Conservation (phyloP, 1,139 yeast genomes). For the Pichia sp. region DNA sequence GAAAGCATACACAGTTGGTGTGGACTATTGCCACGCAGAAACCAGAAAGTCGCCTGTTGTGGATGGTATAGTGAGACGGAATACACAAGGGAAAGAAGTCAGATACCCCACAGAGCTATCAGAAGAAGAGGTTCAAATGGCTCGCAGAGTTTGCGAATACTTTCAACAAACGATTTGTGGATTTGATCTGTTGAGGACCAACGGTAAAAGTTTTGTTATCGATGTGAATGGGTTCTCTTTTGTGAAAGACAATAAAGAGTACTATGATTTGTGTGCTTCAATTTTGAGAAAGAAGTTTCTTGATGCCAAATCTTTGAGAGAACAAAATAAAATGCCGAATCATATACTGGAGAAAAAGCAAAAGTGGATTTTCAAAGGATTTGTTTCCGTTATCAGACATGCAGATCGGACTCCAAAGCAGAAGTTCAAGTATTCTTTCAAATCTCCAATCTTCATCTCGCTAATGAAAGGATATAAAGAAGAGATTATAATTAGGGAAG, state of each 20-base stretch:
- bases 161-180: slow-evolving; percentile 98
- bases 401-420: slow-evolving; percentile 99
- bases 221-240: slow-evolving; percentile 98
- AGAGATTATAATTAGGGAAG: slow-evolving; percentile 91
- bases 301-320: slow-evolving; percentile 44
- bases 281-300: slow-evolving; percentile 73
- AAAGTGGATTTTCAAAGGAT: slow-evolving; percentile 95
- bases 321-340: slow-evolving; percentile 13
- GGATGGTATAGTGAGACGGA: slow-evolving; percentile 95
- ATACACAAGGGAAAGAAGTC: slow-evolving; percentile 96
- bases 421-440: slow-evolving; percentile 92
- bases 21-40: slow-evolving; percentile 90
- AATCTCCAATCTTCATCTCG: slow-evolving; percentile 80
- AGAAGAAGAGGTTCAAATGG: slow-evolving; percentile 74
- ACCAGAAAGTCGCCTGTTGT: slow-evolving; percentile 98
- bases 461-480: slow-evolving; percentile 90
- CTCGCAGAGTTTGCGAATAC: slow-evolving; percentile 64
- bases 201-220: slow-evolving; percentile 86
- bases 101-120: slow-evolving; percentile 81
- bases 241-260: slow-evolving; percentile 85
- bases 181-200: slow-evolving; percentile 85
- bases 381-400: slow-evolving; percentile 88
- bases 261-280: slow-evolving; percentile 79
- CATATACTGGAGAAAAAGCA: slow-evolving; percentile 62
- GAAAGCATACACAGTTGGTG: slow-evolving; percentile 96